A percentile compares a stretch with the other conserved stretches of the same genome.
These are phyloP conservation scores for Senna siamea DNA, from an alignment of 306 rosid species.

Conservation along the genomic window DNA sequence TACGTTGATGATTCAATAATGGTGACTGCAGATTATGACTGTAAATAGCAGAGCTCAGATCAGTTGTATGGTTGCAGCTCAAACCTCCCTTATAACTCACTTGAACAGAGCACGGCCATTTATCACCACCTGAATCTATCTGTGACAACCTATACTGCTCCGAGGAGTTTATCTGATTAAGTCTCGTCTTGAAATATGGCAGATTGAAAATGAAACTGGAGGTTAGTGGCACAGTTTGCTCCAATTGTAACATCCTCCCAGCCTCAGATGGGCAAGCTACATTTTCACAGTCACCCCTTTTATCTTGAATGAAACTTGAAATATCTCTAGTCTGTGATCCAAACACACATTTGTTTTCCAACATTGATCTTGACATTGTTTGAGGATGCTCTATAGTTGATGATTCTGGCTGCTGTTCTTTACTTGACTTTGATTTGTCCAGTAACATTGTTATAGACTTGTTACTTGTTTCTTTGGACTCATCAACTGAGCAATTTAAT, in stretches of 20 bases:
- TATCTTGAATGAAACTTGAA: constrained; percentile 30
- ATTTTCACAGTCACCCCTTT: constrained; percentile 25
- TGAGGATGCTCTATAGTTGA: constrained; percentile 25
- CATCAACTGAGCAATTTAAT: constrained; percentile 17
- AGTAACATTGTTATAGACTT: constrained; percentile 19
- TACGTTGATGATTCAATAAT: not conserved
- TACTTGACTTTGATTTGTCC: constrained; percentile 28
- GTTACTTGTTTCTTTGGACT: constrained; percentile 23
- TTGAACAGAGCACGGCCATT: constrained; percentile 6
- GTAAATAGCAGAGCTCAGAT: constrained; percentile 21
- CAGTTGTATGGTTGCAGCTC: not conserved
- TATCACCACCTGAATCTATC: constrained; percentile 18
- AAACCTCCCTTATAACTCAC: constrained; percentile 21
- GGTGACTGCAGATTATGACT: constrained; percentile 13
- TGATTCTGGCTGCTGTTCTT: constrained; percentile 9
- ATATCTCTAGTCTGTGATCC: constrained; percentile 4
- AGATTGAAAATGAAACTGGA: constrained; percentile 47
- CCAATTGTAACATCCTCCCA: not conserved
- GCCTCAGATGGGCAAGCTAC: constrained; percentile 28
- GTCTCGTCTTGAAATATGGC: constrained; percentile 52
- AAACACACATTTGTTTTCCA: constrained; percentile 19
- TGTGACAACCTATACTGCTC: constrained; percentile 30
- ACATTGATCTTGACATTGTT: constrained; percentile 10
- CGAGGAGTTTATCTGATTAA: constrained; percentile 44
- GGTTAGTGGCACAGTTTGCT: constrained; percentile 31